phyloP scores from a whole-genome alignment of 2,329 filamentous ascomycete species.

The Pezizomycotina sp. region DNA sequence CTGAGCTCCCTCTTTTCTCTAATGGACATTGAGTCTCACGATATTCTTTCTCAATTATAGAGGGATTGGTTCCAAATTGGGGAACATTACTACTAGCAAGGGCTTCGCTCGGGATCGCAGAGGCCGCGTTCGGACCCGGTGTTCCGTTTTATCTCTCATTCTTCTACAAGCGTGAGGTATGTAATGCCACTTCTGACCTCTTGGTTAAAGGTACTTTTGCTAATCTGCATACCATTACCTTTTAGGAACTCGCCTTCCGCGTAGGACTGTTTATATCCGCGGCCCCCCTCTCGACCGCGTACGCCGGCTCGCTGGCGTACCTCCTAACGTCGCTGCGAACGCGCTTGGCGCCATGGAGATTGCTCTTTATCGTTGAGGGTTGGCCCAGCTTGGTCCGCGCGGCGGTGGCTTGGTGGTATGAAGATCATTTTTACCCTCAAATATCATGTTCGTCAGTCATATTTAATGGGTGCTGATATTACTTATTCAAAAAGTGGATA shows the following conservation, averaged over 20 bases:
- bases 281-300: conserved; percentile 59
- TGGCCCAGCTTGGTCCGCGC: conserved; percentile 42
- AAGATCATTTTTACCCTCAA: too few species aligned
- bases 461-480: too few species aligned
- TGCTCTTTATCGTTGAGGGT: conserved; percentile 50
- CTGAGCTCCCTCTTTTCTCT: not conserved
- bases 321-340: conserved; percentile 45
- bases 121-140: conserved; percentile 44
- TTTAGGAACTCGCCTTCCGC: conserved; percentile 63
- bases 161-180: conserved; percentile 40
- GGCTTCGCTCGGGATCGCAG: conserved; percentile 43
- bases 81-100: conserved; percentile 38
- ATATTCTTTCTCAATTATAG: conserved; percentile 14
- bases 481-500: too few species aligned
- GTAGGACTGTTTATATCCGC: conserved; percentile 75
- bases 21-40: conserved; percentile 7
- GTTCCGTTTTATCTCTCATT: conserved; percentile 49
- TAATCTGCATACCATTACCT: conserved; percentile 47
- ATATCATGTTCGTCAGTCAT: too few species aligned
- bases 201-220: conserved; percentile 35
- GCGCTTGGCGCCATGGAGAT: conserved; percentile 44
- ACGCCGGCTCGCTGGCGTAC: conserved; percentile 53
- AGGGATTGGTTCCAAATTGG: conserved; percentile 24
- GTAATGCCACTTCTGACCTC: conserved; percentile 25
- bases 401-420: conserved; percentile 37